These are phyloP conservation scores for Aspergillus brunneoviolaceus DNA, from an alignment of 2,329 filamentous ascomycete species.

Conservation along the genomic window DNA sequence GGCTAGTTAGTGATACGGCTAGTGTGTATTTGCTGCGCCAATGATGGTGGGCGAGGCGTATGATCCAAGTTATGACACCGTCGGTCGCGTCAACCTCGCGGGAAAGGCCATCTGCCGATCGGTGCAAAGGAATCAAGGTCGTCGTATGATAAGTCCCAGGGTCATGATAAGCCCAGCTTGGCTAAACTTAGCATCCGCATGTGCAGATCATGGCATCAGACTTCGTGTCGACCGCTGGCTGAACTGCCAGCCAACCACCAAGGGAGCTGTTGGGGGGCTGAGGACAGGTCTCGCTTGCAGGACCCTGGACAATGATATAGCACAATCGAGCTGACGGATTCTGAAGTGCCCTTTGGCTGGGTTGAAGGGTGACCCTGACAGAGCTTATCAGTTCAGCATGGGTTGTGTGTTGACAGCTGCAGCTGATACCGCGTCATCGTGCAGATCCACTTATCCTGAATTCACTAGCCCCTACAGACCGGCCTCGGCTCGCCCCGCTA, in stretches of 20 bases:
- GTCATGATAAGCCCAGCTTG: not conserved
- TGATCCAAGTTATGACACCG: not conserved
- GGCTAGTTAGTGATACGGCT: not conserved
- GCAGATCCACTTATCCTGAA: not conserved
- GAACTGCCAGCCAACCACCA: not conserved
- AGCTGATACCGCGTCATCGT: not conserved
- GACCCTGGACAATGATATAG: not conserved
- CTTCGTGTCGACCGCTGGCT: not conserved
- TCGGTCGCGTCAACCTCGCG: not conserved
- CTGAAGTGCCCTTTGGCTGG: not conserved
- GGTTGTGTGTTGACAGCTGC: not conserved
- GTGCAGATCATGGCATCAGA: not conserved
- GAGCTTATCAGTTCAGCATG: not conserved
- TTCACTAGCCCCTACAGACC: not conserved
- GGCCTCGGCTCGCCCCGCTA: not conserved
- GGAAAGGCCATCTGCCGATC: not conserved
- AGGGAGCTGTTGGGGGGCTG: not conserved
- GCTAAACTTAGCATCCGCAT: not conserved
- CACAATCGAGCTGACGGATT: not conserved
- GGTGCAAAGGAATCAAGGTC: not conserved
- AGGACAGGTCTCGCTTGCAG: not conserved
- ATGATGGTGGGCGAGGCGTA: not conserved
- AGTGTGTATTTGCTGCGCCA: not conserved
- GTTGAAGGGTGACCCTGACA: not conserved
- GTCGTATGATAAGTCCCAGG: not conserved